Evolutionary conservation across 2,329 filamentous ascomycete genomes (phyloP), one percentile per base, ranked within the genome.

Genomic region (Microsporum ferrugineum): DNA sequence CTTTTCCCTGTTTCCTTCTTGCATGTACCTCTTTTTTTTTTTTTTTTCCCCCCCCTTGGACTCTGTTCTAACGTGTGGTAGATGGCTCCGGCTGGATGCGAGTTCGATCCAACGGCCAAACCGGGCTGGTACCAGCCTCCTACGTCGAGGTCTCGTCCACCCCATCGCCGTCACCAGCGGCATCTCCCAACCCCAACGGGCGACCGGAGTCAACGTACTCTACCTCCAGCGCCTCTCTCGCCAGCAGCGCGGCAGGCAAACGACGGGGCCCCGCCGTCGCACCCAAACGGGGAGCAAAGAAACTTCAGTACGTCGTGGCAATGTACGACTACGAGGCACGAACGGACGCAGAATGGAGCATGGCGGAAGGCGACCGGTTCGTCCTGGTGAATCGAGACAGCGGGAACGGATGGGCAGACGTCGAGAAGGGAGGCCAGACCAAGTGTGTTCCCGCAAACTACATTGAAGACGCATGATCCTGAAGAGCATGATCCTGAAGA

Each of bases 361-460:
- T 99, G 89, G 72, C 73, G 0, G 92, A 95, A 74, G 94, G 94
- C 0, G 94, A 99, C 75, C 83, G 86, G 58, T 95, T 99, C 69
- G 91, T 99, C 43, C 79, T 99, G 36, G 85, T 96, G 63, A 91
- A 86, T 68, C 86, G 89, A 61, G 92, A 97, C 71, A 82, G 86
- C 0, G 94, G 94, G 1, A 94, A 97, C 76, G 94, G 94, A 0
- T 99, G 94, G 94, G 89, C 87, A 33, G 94, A 97, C 77, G 94
- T 99, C 17, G 94, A 97, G 77, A 91, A 89, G 74, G 91, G 89
- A 17, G 91, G 91, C 1, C 79, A 85, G 45, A 89, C 86, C 57
- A 91, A 86, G 71, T 96, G 91, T 72, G 94, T 99, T 60, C 94
- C 94, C 53, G 91, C 91, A 41, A 95, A 90, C 73, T 99, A 97